Conservation (phyloP, 2,329 filamentous ascomycete species). For the Sclerotinia nivalis region DNA sequence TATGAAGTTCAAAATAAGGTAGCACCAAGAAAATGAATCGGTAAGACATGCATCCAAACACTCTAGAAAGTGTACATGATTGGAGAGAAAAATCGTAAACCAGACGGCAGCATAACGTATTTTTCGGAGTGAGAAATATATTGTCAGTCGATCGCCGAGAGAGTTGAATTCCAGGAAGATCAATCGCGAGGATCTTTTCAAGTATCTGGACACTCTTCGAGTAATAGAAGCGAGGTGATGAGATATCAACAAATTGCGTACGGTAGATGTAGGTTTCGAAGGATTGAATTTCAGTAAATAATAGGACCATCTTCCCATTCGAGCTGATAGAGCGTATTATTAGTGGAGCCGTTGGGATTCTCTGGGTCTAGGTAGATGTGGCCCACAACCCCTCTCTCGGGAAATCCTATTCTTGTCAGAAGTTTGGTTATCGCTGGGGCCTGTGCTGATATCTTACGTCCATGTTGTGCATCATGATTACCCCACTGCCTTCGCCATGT, state of each 20-base stretch:
- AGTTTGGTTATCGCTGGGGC: background rate
- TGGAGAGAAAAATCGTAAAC: background rate
- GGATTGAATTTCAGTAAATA: conserved; percentile 10
- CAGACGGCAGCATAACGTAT: background rate
- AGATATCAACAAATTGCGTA: background rate
- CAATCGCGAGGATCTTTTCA: background rate
- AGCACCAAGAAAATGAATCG: background rate
- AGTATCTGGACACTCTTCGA: background rate
- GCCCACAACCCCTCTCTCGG: conserved; percentile 32
- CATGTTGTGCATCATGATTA: conserved; percentile 25
- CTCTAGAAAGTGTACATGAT: background rate
- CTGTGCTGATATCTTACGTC: conserved; percentile 29
- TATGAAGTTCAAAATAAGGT: background rate
- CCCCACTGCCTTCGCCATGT: conserved; percentile 31
- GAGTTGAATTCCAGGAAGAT: background rate
- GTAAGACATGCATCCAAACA: background rate
- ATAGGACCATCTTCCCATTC: conserved; percentile 26
- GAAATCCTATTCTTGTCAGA: conserved; percentile 24
- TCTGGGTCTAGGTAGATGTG: conserved; percentile 36
- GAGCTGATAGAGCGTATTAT: conserved; percentile 24
- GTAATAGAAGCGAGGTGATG: background rate
- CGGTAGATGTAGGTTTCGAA: no score
- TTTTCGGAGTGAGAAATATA: background rate
- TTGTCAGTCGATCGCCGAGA: background rate
- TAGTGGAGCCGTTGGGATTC: conserved; percentile 33